A percentile compares a stretch with the other conserved stretches of the same genome.
phyloP scores from a whole-genome alignment of 768 basidiomycete genomes.

The Amanita exitialis region DNA sequence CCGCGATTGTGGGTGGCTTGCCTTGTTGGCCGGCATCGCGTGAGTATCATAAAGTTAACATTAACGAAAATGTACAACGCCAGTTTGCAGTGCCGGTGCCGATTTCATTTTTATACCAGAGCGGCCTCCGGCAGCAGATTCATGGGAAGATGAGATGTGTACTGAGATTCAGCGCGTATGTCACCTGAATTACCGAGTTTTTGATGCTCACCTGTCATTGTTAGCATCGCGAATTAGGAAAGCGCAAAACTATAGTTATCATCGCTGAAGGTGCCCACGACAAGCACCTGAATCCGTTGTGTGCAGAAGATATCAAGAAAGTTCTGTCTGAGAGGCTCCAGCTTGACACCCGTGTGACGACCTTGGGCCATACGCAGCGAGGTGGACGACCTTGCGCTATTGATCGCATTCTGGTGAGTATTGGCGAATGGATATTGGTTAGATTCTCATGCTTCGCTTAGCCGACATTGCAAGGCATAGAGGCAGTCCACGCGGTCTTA shows the following conservation, averaged over 20 bases:
- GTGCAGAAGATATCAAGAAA: constrained; percentile 82
- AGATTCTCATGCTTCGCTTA: constrained; percentile 18
- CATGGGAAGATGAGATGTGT: constrained; percentile 94
- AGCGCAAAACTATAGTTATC: constrained; percentile 97
- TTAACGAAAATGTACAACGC: background rate
- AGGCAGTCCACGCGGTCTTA: constrained; percentile 84
- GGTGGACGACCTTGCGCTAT: constrained; percentile 90
- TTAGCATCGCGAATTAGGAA: constrained; percentile 85
- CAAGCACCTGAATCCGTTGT: constrained; percentile 81
- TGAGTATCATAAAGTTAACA: constrained; percentile 22
- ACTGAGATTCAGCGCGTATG: constrained; percentile 67
- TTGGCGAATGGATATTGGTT: background rate
- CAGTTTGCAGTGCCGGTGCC: constrained; percentile 59
- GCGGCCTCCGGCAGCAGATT: constrained; percentile 62
- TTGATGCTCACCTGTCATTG: background rate
- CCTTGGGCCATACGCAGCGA: constrained; percentile 93
- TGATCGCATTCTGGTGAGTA: constrained; percentile 79
- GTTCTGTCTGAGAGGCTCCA: constrained; percentile 80
- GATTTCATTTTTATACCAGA: constrained; percentile 99
- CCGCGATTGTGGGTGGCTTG: constrained; percentile 99
- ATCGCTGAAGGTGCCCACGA: constrained; percentile 96
- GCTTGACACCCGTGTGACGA: constrained; percentile 93
- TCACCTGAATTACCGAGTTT: constrained; percentile 7
- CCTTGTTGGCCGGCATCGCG: constrained; percentile 87
- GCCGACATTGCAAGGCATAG: constrained; percentile 95